These are phyloP conservation scores for Arabidopsis hybrid DNA, from an alignment of 441 rosid genomes.

Conservation along the genomic window DNA sequence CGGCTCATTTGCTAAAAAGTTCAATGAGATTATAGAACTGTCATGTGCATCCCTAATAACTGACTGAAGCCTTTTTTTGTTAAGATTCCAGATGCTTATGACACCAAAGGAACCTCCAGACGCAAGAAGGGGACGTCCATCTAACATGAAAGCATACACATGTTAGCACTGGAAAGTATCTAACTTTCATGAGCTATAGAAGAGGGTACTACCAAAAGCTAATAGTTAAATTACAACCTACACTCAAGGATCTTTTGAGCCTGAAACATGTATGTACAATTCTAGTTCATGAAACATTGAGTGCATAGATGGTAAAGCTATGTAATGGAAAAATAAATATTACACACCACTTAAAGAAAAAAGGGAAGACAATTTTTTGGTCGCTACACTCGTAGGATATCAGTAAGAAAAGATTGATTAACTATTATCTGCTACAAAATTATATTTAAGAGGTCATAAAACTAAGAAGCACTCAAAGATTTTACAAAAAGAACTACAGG, in stretches of 20 bases:
- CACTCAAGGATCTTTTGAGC: constrained; percentile 1
- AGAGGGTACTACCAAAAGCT: constrained; percentile 12
- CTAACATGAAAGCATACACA: constrained; percentile 49
- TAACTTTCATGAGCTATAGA: constrained; percentile 1
- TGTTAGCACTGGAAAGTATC: constrained; percentile 10
- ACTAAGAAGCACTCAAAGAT: neutral
- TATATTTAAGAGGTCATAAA: neutral
- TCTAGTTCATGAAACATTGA: neutral
- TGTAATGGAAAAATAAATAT: neutral
- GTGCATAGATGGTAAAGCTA: constrained; percentile 1
- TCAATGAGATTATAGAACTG: constrained; percentile 76
- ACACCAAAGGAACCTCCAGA: constrained; percentile 97
- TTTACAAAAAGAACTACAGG: constrained; percentile 6
- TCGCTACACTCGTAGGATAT: neutral
- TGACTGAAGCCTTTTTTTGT: constrained; percentile 86
- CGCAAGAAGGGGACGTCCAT: constrained; percentile 95
- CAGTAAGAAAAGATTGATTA: neutral
- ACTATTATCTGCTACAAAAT: neutral
- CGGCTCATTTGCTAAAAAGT: constrained; percentile 95
- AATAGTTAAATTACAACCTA: constrained; percentile 5
- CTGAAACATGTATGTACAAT: neutral
- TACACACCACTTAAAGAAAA: neutral
- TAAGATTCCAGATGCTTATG: constrained; percentile 97
- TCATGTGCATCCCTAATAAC: constrained; percentile 96
- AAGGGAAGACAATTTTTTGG: neutral